phyloP scores from a whole-genome alignment of 345 rosid genomes.

The Sisymbrium altissimum region DNA sequence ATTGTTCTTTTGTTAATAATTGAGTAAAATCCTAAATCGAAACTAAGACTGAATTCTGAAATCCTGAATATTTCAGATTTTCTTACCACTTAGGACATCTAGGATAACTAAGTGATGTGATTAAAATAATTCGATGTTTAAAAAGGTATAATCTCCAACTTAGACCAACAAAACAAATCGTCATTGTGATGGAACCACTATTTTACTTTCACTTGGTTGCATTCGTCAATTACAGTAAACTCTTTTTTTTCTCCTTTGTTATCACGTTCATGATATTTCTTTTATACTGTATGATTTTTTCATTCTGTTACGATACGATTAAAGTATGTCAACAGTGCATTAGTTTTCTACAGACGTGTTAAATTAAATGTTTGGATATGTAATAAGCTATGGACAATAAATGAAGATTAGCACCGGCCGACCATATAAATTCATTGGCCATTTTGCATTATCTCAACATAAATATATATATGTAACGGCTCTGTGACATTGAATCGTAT shows the following conservation, averaged over 20 bases:
- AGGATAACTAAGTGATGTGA: too few relatives aligned
- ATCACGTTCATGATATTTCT: background rate
- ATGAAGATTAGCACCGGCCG: slow-evolving; percentile 13
- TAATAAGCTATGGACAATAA: background rate
- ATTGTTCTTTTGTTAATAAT: too few relatives aligned
- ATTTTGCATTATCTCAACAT: slow-evolving; percentile 1
- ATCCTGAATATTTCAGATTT: too few relatives aligned
- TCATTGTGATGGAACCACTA: too few relatives aligned
- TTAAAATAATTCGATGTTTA: too few relatives aligned
- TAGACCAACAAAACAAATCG: too few relatives aligned
- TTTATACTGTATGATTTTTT: background rate
- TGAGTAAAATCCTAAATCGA: too few relatives aligned
- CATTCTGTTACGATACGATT: background rate
- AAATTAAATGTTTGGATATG: background rate
- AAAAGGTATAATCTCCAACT: too few relatives aligned
- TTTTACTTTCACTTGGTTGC: too few relatives aligned
- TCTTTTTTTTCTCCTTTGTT: background rate
- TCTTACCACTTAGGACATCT: too few relatives aligned
- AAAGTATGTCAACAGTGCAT: background rate
- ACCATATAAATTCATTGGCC: slow-evolving; percentile 4
- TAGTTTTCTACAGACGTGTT: background rate
- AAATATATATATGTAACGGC: background rate
- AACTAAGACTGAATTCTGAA: too few relatives aligned
- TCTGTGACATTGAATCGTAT: slow-evolving; percentile 5
- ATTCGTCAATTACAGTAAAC: background rate